Conservation (phyloP, 129 eudicot genomes). For the Pseudognaphalium luteoalbum region DNA sequence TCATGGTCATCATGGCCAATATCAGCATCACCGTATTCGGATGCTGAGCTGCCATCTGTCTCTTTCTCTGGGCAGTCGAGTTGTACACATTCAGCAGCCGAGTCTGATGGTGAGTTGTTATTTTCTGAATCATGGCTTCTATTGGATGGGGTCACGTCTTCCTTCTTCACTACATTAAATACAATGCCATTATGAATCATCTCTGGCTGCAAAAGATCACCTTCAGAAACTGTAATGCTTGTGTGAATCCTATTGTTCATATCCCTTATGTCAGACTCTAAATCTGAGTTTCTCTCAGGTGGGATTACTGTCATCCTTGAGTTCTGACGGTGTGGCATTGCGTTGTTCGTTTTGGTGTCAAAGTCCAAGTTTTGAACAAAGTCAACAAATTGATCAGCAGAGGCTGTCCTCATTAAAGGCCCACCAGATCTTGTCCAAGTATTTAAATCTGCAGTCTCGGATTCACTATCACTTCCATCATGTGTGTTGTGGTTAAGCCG, state of each 20-base stretch:
- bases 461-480: conserved; percentile 81
- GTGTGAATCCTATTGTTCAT: conserved; percentile 28
- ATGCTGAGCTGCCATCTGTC: conserved; percentile 59
- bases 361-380: conserved; percentile 63
- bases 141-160: conserved; percentile 52
- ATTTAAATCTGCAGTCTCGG: conserved; percentile 58
- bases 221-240: conserved; percentile 71
- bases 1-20: conserved; percentile 8
- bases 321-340: conserved; percentile 35
- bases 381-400: conserved; percentile 67
- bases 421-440: conserved; percentile 95
- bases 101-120: conserved; percentile 31
- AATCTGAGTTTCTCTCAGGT: conserved; percentile 49
- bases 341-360: conserved; percentile 37
- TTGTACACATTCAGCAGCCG: conserved; percentile 66
- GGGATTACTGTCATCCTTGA: conserved; percentile 42
- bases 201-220: conserved; percentile 80
- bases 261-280: conserved; percentile 47
- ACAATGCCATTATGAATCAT: conserved; percentile 63
- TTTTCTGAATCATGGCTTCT: conserved; percentile 64
- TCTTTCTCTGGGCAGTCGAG: conserved; percentile 64
- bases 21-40: conserved; percentile 51
- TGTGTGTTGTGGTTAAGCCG: conserved; percentile 42
- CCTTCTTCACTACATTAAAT: conserved; percentile 76
- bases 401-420: conserved; percentile 92